These are phyloP conservation scores for Pseudomicrostroma phylloplanum DNA, from an alignment of 1,284 basidiomycete species.

Conservation along the genomic window DNA sequence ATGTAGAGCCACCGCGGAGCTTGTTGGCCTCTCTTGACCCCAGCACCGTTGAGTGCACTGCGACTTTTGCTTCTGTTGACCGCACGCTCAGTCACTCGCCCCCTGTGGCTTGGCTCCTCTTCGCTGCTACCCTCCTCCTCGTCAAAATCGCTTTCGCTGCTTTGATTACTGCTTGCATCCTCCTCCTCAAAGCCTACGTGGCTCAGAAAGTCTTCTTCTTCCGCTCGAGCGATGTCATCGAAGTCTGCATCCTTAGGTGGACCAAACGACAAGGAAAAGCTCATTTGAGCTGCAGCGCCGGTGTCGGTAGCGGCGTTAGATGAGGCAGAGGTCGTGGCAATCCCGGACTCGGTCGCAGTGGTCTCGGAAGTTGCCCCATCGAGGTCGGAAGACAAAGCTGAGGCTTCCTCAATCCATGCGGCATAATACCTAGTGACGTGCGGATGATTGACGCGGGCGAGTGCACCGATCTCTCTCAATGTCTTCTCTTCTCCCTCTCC, in stretches of 20 bases:
- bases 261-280: slow-evolving; percentile 4
- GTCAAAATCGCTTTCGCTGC: slow-evolving; percentile 18
- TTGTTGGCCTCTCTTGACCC: not conserved
- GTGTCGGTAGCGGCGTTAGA: too few relatives aligned
- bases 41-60: not conserved
- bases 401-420: slow-evolving; percentile 42
- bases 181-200: slow-evolving; percentile 61
- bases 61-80: not conserved
- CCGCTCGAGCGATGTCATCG: slow-evolving; percentile 4
- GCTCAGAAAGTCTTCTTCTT: slow-evolving; percentile 51
- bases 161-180: slow-evolving; percentile 47
- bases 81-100: not conserved
- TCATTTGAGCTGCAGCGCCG: not conserved
- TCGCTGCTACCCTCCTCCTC: slow-evolving; percentile 7
- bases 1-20: slow-evolving; percentile 62
- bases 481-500: slow-evolving; percentile 65
- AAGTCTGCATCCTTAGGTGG: slow-evolving; percentile 10
- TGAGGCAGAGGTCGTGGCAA: not conserved
- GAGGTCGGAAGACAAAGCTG: not conserved
- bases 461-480: slow-evolving; percentile 81
- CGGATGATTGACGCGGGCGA: slow-evolving; percentile 78
- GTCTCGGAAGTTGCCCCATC: not conserved
- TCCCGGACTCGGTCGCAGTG: not conserved
- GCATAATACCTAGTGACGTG: slow-evolving; percentile 76
- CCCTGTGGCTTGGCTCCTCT: not conserved